A percentile compares a stretch with the other conserved stretches of the same genome.
Evolutionary conservation across 1,139 yeast species (phyloP).

Genomic region (Kluyveromyces marxianus): DNA sequence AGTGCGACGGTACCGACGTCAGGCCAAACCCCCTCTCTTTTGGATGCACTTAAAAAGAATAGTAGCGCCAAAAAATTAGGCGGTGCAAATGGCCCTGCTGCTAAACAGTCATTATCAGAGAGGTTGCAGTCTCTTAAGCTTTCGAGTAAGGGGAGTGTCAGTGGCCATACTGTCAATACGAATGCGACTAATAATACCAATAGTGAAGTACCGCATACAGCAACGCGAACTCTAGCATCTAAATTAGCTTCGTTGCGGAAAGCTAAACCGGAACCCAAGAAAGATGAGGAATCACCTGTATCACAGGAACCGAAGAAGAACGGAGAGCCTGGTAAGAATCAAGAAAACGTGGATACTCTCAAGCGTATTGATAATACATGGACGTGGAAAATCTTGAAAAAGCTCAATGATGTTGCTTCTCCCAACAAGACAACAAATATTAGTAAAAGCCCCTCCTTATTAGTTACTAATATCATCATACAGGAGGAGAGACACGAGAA

Average conservation of each 20-base stretch:
- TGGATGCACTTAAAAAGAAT: not conserved
- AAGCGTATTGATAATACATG: too few relatives aligned
- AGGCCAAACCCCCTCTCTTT: not conserved
- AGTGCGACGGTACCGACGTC: not conserved
- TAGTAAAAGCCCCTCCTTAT: not conserved
- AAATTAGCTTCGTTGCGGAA: conserved; percentile 5
- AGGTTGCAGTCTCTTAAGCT: not conserved
- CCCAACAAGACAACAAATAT: not conserved
- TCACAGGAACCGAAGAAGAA: conserved; percentile 1
- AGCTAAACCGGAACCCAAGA: not conserved
- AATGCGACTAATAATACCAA: not conserved
- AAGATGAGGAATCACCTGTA: not conserved
- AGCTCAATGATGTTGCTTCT: too few relatives aligned
- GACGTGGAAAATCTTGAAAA: too few relatives aligned
- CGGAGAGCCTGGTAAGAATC: not conserved
- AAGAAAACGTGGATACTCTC: not conserved
- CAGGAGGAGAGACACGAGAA: not conserved
- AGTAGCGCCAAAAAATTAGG: not conserved
- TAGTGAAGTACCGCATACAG: too few relatives aligned
- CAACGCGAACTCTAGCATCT: conserved; percentile 2
- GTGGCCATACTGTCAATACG: too few relatives aligned
- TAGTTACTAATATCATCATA: not conserved
- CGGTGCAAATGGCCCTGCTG: not conserved
- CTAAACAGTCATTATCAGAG: too few relatives aligned
- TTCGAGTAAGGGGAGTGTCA: too few relatives aligned